These are phyloP conservation scores for Flueggea neowawraea DNA, from an alignment of 441 rosid species.

Conservation along the genomic window DNA sequence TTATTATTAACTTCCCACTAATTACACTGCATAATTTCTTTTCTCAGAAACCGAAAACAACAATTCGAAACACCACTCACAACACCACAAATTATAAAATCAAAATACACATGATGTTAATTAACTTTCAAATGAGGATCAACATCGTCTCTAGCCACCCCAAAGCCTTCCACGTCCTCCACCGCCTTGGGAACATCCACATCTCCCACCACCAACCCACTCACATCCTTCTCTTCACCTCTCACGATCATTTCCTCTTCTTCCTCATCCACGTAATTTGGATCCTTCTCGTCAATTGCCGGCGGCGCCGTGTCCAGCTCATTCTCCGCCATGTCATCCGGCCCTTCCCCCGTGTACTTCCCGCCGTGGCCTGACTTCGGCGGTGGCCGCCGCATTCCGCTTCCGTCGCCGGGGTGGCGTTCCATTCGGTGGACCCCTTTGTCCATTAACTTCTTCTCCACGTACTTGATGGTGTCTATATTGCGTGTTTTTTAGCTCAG, in stretches of 20 bases:
- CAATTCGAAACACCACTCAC: too few relatives aligned
- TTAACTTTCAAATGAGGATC: conserved; percentile 28
- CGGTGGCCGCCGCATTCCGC: conserved; percentile 46
- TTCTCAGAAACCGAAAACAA: too few relatives aligned
- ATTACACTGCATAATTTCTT: too few relatives aligned
- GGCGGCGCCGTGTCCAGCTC: conserved; percentile 51
- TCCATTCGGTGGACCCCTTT: conserved; percentile 77
- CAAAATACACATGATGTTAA: neutral
- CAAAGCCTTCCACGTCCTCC: conserved; percentile 56
- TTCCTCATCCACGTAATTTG: conserved; percentile 68
- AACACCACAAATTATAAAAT: too few relatives aligned
- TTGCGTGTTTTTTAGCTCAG: conserved; percentile 38
- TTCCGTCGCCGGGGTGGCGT: conserved; percentile 65
- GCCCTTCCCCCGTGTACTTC: conserved; percentile 92
- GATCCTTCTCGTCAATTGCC: conserved; percentile 76
- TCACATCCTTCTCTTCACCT: conserved; percentile 35
- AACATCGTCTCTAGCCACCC: conserved; percentile 61
- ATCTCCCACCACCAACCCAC: conserved; percentile 41
- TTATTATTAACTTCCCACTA: too few relatives aligned
- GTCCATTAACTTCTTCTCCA: conserved; percentile 62
- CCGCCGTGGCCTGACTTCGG: conserved; percentile 81
- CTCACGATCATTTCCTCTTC: conserved; percentile 34
- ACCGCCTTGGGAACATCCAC: conserved; percentile 63
- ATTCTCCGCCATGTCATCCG: conserved; percentile 35
- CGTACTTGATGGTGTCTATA: conserved; percentile 54